Evolutionary conservation across 2,329 filamentous ascomycete species (phyloP).

Genomic region (Chalaropsis thielavioides): DNA sequence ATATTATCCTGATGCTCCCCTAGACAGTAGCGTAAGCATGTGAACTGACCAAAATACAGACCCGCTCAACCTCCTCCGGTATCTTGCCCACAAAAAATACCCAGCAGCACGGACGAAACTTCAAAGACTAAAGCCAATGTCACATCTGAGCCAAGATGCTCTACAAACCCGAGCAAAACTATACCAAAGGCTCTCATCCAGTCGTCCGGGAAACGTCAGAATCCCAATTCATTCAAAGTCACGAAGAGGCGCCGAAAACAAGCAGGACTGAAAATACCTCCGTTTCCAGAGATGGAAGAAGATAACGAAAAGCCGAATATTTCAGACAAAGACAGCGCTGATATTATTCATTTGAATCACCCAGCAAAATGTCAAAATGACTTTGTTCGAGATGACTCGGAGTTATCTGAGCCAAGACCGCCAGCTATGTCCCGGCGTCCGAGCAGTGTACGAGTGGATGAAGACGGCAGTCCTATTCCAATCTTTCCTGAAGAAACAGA

Average conservation of each 20-base stretch:
- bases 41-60: neutral
- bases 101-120: neutral
- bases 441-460: slow-evolving; percentile 13
- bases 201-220: neutral
- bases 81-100: neutral
- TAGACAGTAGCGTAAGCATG: no score
- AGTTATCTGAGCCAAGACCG: slow-evolving; percentile 5
- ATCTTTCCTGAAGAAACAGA: neutral
- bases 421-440: neutral
- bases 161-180: neutral
- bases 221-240: neutral
- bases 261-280: neutral
- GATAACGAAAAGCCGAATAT: neutral
- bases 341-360: neutral
- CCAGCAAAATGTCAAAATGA: neutral
- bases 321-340: neutral
- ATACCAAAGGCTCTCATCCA: neutral
- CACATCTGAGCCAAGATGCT: neutral
- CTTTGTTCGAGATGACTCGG: neutral
- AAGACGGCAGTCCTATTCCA: slow-evolving; percentile 15
- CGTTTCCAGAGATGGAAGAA: slow-evolving; percentile 8
- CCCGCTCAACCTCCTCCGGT: neutral
- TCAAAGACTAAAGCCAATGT: neutral
- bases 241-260: slow-evolving; percentile 4
- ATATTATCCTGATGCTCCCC: neutral